Evolutionary conservation across 2,329 filamentous ascomycete species (phyloP), one percentile per base, ranked within the genome.

Genomic region (Colletotrichum brevisporum): DNA sequence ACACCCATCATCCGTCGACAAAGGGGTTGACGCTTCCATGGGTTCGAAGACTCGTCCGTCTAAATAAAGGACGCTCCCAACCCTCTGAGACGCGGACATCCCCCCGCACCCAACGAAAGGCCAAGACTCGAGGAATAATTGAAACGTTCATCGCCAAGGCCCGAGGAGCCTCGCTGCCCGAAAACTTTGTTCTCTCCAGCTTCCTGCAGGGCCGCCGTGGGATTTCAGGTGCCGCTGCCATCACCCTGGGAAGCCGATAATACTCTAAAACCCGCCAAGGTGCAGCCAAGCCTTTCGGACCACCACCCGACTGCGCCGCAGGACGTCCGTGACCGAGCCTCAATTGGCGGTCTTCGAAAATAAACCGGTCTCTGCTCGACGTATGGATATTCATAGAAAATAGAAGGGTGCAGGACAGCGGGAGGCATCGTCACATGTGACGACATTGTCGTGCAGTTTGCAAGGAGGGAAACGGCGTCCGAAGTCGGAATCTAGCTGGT

Each of bases 61-160:
- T 65, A 68, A 68, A 65, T 57, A 58, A 45, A 65, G 63, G 31
- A 31, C 52, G 16, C n/a, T 18, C 41, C 56, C 31, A 10, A 41
- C n/a, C 12, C 21, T 31, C 10, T 27, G 55, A 69, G 66, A 66
- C 66, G 55, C 51, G 66, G 55, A 60, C 43, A 66, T 13, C 36
- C 13, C 50, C 50, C 66, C 66, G 66, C 53, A 16, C 39, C n/a
- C 21, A 64, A 15, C 6, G 26, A 16, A 4, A 47, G 18, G 66
- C 66, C 66, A 69, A 69, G 66, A 60, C 24, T 36, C 47, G 31
- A 52, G 31, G 45, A 43, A 56, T 39, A 51, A 54, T 66, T 66
- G 66, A 69, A 69, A 69, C 66, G 66, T 69, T 66, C 36, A 55
- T 60, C 62, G 66, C 61, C 66, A 69, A 69, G 66, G 16, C 24